A percentile compares a stretch with the other conserved stretches of the same genome.
Evolutionary conservation across 2,329 filamentous ascomycete species (phyloP).

Genomic region (Pezicula neosporulosa): DNA sequence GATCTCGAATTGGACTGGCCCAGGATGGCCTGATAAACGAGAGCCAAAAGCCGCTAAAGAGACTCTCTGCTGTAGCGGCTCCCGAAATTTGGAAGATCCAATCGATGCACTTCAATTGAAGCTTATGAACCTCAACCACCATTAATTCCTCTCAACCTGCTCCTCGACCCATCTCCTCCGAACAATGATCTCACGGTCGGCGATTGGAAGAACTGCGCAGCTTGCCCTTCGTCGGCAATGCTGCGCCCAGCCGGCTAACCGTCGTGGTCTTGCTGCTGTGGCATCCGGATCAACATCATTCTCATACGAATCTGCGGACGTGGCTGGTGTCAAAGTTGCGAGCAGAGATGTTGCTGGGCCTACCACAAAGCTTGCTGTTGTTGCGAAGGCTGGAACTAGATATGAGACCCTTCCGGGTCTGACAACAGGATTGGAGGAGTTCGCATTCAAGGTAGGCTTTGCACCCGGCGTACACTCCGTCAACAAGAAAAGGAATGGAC

Average conservation of each 20-base stretch:
- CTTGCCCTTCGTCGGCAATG: conserved; percentile 56
- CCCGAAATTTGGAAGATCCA: conserved; percentile 13
- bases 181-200: conserved; percentile 66
- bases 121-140: conserved; percentile 45
- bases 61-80: neutral
- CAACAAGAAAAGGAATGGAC: conserved; percentile 8
- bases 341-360: conserved; percentile 85
- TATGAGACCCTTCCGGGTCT: conserved; percentile 89
- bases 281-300: conserved; percentile 69
- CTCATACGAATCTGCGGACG: conserved; percentile 83
- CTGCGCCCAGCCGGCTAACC: conserved; percentile 51
- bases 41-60: neutral
- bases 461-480: conserved; percentile 16
- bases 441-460: conserved; percentile 84
- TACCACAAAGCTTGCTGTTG: conserved; percentile 85
- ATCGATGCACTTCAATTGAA: conserved; percentile 33
- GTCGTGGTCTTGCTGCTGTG: conserved; percentile 60
- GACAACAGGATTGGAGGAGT: conserved; percentile 86
- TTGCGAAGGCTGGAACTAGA: conserved; percentile 91
- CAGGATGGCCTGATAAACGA: neutral
- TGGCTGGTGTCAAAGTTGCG: conserved; percentile 87
- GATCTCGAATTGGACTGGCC: neutral
- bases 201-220: conserved; percentile 60
- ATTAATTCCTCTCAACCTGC: conserved; percentile 21
- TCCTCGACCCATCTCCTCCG: conserved; percentile 36